Conservation (phyloP, 2,329 filamentous ascomycete genomes). For the Cladosporium sp. region DNA sequence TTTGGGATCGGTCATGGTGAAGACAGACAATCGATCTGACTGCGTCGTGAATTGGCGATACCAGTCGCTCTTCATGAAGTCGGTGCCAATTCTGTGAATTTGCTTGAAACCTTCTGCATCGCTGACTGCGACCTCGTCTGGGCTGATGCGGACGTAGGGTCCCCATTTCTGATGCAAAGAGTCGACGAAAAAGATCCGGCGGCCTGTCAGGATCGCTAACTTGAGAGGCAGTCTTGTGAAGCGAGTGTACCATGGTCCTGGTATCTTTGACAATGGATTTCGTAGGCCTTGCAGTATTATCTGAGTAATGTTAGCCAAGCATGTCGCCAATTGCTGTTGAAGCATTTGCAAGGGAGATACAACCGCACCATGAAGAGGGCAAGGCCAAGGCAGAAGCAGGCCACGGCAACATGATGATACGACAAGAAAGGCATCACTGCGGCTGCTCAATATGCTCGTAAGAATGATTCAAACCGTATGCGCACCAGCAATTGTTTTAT, state of each 20-base stretch:
- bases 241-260: constrained; percentile 26
- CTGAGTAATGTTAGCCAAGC: too few relatives aligned
- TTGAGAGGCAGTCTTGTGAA: constrained; percentile 31
- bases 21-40: constrained; percentile 24
- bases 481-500: too few relatives aligned
- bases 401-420: too few relatives aligned
- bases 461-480: too few relatives aligned
- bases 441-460: too few relatives aligned
- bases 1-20: constrained; percentile 35
- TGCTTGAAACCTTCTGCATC: not conserved
- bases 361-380: too few relatives aligned
- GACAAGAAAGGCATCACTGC: too few relatives aligned
- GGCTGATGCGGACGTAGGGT: constrained; percentile 45
- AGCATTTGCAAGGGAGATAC: too few relatives aligned
- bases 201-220: constrained; percentile 33
- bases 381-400: too few relatives aligned
- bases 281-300: too few relatives aligned
- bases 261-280: constrained; percentile 26
- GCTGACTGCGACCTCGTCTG: constrained; percentile 33
- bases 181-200: constrained; percentile 33
- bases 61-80: constrained; percentile 28
- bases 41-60: constrained; percentile 25
- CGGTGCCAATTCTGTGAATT: constrained; percentile 19
- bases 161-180: constrained; percentile 43
- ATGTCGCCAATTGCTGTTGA: too few relatives aligned